These are phyloP conservation scores for Aspergillus mulundensis DNA, from an alignment of 495 filamentous ascomycete species.

Conservation along the genomic window DNA sequence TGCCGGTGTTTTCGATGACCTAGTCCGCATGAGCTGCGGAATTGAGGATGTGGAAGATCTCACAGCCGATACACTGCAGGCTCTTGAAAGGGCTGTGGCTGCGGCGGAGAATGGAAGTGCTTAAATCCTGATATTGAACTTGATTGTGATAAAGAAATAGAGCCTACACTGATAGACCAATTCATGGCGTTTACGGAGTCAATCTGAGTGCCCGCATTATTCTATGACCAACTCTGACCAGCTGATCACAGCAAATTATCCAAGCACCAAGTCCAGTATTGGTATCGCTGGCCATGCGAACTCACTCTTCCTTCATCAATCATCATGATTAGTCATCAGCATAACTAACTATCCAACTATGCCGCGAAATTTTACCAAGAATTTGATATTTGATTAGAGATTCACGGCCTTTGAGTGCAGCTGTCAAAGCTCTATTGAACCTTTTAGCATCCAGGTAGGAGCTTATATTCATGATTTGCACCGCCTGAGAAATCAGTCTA, in stretches of 20 bases:
- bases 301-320: not conserved
- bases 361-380: slow-evolving; percentile 13
- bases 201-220: too few species aligned
- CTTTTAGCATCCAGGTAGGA: not conserved
- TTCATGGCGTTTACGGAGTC: not conserved
- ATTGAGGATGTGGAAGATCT: slow-evolving; percentile 90
- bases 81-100: slow-evolving; percentile 69
- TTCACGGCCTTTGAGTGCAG: not conserved
- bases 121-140: slow-evolving; percentile 5
- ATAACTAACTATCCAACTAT: not conserved
- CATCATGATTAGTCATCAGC: slow-evolving; percentile 23
- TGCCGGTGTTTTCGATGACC: slow-evolving; percentile 92
- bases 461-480: not conserved
- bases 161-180: slow-evolving; percentile 15
- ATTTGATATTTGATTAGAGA: not conserved
- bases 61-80: slow-evolving; percentile 75
- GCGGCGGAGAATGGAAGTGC: slow-evolving; percentile 23
- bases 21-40: slow-evolving; percentile 91
- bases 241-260: too few species aligned
- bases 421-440: not conserved
- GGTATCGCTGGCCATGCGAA: not conserved
- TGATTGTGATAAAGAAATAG: slow-evolving; percentile 12
- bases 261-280: not conserved
- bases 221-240: too few species aligned
- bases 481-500: not conserved